Evolutionary conservation across 257 asterid species (phyloP).

Genomic region (Lycium ferocissimum): DNA sequence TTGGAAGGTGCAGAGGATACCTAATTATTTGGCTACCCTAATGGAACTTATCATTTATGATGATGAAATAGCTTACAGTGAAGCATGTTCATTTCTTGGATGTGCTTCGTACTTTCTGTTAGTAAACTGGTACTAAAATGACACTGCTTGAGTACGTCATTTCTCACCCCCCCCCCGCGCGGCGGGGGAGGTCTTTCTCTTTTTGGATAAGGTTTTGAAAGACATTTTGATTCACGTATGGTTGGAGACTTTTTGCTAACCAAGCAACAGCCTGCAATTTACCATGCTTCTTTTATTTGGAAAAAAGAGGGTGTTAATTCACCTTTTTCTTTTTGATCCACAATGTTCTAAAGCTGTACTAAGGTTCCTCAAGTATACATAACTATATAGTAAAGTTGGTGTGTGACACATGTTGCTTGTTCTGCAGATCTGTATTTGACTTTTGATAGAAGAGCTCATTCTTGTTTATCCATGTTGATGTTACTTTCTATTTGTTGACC

Average conservation of each 20-base stretch:
- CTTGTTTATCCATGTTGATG: slow-evolving; percentile 7
- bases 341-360: background rate
- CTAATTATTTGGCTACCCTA: background rate
- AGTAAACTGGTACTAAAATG: background rate
- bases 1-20: background rate
- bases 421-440: slow-evolving; percentile 15
- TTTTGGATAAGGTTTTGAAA: background rate
- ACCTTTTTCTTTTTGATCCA: background rate
- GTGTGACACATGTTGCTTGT: background rate
- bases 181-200: background rate
- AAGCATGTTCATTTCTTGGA: background rate
- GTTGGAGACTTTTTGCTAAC: background rate
- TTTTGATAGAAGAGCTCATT: slow-evolving; percentile 17
- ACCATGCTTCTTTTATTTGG: background rate
- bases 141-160: background rate
- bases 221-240: background rate
- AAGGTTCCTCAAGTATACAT: background rate
- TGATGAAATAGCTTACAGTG: slow-evolving; percentile 10
- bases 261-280: background rate
- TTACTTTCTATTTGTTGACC: background rate
- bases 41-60: slow-evolving; percentile 24
- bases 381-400: background rate
- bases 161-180: background rate
- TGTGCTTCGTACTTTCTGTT: background rate
- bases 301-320: background rate